Evolutionary conservation across 305 asterid species (phyloP).

Genomic region (Rubia peregrina): DNA sequence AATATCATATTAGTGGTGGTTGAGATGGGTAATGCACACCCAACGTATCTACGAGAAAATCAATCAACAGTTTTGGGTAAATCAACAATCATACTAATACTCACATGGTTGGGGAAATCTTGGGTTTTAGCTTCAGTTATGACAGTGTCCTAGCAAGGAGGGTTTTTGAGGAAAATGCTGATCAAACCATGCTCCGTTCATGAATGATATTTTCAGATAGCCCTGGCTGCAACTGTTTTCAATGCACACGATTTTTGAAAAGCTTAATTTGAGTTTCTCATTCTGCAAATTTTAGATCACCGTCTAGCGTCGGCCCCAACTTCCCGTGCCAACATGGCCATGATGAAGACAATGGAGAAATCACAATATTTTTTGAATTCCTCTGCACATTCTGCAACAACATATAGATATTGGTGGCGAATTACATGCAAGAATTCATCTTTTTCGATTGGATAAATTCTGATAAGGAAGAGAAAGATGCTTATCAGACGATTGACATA

Average conservation of each 20-base stretch:
- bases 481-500: not conserved
- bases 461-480: too few relatives aligned
- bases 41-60: too few relatives aligned
- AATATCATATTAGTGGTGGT: too few relatives aligned
- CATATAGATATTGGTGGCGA: not conserved
- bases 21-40: too few relatives aligned
- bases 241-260: conserved; percentile 4
- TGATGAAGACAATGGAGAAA: not conserved
- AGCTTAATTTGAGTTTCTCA: not conserved
- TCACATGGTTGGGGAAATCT: conserved; percentile 12
- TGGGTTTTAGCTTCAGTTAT: conserved; percentile 6
- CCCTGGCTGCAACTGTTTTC: not conserved
- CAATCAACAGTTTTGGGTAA: too few relatives aligned
- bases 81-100: too few relatives aligned
- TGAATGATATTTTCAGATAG: conserved; percentile 6
- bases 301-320: not conserved
- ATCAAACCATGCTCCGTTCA: conserved; percentile 14
- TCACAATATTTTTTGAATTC: not conserved
- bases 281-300: not conserved
- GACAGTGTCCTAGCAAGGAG: not conserved
- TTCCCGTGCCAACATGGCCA: not conserved
- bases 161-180: not conserved
- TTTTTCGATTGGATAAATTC: too few relatives aligned
- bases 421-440: not conserved
- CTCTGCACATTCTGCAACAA: not conserved